Base-by-base conservation (phyloP, 352 stramenopile species). In the Globisporangium rhizosaccharum region DNA sequence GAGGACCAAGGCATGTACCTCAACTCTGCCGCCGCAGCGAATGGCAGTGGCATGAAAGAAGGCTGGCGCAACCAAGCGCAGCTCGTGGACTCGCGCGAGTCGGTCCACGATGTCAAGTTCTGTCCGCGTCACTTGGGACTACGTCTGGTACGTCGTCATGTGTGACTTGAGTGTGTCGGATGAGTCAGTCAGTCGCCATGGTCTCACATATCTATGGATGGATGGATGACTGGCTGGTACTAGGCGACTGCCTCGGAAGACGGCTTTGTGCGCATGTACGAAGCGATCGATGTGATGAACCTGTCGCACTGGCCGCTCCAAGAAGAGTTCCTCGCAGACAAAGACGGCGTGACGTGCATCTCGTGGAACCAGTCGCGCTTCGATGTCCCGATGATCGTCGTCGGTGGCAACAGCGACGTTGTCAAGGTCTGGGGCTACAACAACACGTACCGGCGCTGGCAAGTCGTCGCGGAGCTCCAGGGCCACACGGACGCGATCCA, bases 21-120 rank as follows among this genome's bases (percentile, higher is more conserved):
- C 28, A 80, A 79, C 58, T 62, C 52, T 42, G 55, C 57, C 45
- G 57, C 44, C n/a, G 46, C 20, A 12, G 36, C 26, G 23, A 45
- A 33, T 11, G 25, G 57, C 15, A 47, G 41, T 15, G 58, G 53
- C 45, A 69, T 63, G 53, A 85, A 82, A 46, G 81, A 90, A 37
- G 80, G 80, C 47, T 95, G 84, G 84, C 77, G 82, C 41, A 89
- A 90, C 58, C 84, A 95, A 62, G 85, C 84, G 47, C 82, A 92
- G 68, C 74, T 98, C 18, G 90, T 96, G 39, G 94, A 98, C 71
- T 87, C 92, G 18, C 63, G 92, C 54, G 90, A 97, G 61, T 90
- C 90, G 47, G 92, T 98, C n/a, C 93, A 97, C 57, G 92, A 97
- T 63, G 83, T 98, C 45, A 95, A 98, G 67, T 99, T 99, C 65